Percentiles rank a stretch among this genome's conserved stretches.
Evolutionary conservation across 2,329 filamentous ascomycete species (phyloP).

Genomic region (Uncinocarpus reesii): DNA sequence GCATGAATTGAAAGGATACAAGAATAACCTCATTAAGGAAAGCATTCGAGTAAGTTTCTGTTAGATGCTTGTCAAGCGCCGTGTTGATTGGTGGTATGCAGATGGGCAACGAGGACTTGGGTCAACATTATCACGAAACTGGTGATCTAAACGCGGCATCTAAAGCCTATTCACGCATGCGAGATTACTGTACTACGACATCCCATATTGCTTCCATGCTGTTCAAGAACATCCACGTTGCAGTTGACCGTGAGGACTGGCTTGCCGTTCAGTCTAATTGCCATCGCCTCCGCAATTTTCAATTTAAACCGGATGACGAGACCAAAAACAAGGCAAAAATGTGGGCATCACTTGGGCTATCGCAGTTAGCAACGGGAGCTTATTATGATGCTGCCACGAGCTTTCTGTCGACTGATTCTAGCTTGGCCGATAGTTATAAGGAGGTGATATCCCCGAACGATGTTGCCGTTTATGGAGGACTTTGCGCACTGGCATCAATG

Average conservation of each 20-base stretch:
- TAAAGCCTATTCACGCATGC: constrained; percentile 76
- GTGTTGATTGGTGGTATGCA: constrained; percentile 29
- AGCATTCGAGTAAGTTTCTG: constrained; percentile 64
- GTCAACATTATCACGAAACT: constrained; percentile 66
- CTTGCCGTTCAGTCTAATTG: constrained; percentile 53
- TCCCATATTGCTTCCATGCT: constrained; percentile 77
- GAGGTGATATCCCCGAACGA: constrained; percentile 74
- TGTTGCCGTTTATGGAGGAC: constrained; percentile 79
- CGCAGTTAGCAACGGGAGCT: constrained; percentile 46
- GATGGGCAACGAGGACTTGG: constrained; percentile 93
- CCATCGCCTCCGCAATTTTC: constrained; percentile 45
- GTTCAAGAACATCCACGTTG: constrained; percentile 64
- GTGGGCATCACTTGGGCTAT: constrained; percentile 50
- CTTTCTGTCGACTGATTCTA: constrained; percentile 58
- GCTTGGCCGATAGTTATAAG: constrained; percentile 50
- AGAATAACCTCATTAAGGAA: constrained; percentile 95
- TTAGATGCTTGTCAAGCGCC: constrained; percentile 4
- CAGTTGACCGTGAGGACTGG: constrained; percentile 71
- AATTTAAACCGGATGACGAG: constrained; percentile 49
- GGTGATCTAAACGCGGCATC: constrained; percentile 63
- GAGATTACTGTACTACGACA: constrained; percentile 74
- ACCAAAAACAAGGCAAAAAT: constrained; percentile 55
- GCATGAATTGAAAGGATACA: constrained; percentile 77
- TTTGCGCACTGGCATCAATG: constrained; percentile 86
- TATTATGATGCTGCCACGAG: constrained; percentile 58